Percentiles rank a stretch among this genome's conserved stretches.
Conservation (phyloP, 306 rosid species). For the Cucurbita pepo region DNA sequence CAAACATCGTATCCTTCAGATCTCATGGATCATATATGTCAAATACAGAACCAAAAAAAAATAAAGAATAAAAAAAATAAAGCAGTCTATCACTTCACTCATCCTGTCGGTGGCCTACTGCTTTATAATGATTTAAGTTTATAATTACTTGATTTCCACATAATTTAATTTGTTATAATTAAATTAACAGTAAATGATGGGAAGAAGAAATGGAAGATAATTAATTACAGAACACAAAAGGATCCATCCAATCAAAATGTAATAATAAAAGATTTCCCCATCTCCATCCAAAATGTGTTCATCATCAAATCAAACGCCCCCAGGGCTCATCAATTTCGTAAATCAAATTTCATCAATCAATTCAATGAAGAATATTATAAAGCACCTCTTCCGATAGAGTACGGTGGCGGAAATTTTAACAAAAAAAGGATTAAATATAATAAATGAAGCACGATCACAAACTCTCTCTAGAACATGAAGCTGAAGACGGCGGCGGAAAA, state of each 20-base stretch:
- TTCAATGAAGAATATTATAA: neutral
- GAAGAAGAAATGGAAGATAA: neutral
- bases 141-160: neutral
- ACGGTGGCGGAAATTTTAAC: neutral
- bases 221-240: neutral
- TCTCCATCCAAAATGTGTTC: neutral
- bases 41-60: neutral
- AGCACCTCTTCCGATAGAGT: neutral
- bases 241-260: neutral
- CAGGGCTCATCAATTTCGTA: neutral
- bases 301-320: neutral
- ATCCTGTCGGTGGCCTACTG: neutral
- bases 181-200: neutral
- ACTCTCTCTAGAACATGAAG: slow-evolving; percentile 25
- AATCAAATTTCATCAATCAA: neutral
- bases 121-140: neutral
- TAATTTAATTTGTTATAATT: neutral
- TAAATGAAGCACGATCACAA: neutral
- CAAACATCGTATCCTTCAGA: neutral
- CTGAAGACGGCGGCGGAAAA: slow-evolving; percentile 25
- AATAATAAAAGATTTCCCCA: neutral
- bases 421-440: neutral
- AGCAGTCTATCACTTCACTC: neutral
- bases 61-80: neutral
- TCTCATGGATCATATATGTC: neutral